These are phyloP conservation scores for Hymenoscyphus repandus DNA, from an alignment of 2,329 filamentous ascomycete species.

Conservation along the genomic window DNA sequence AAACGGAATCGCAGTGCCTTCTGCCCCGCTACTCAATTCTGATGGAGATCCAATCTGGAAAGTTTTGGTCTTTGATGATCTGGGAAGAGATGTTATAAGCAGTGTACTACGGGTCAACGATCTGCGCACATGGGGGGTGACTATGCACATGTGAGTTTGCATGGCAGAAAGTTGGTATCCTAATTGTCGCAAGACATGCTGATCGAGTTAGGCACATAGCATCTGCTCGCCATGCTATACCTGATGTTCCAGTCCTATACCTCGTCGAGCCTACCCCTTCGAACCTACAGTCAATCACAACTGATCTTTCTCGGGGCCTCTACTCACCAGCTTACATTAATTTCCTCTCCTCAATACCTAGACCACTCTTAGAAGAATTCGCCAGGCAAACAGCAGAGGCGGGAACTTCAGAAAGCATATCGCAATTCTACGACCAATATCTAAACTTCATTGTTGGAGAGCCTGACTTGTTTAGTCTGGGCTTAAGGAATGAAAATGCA, in stretches of 20 bases:
- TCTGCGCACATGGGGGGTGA: constrained; percentile 88
- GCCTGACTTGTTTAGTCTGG: constrained; percentile 89
- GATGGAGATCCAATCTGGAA: constrained; percentile 97
- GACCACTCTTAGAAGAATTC: constrained; percentile 90
- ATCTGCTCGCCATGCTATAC: constrained; percentile 79
- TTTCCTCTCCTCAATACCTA: constrained; percentile 88
- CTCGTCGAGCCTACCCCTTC: constrained; percentile 81
- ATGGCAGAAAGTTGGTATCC: neutral
- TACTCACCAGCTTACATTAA: constrained; percentile 96
- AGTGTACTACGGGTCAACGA: constrained; percentile 93
- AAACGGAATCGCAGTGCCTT: constrained; percentile 60
- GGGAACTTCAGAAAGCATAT: constrained; percentile 81
- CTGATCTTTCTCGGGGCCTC: constrained; percentile 77
- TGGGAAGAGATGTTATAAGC: constrained; percentile 91
- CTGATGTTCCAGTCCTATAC: constrained; percentile 94
- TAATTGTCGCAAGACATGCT: constrained; percentile 13
- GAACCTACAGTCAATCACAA: constrained; percentile 79
- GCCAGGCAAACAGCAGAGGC: constrained; percentile 79
- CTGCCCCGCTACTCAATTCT: constrained; percentile 75
- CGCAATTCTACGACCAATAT: constrained; percentile 94
- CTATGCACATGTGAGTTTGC: constrained; percentile 75
- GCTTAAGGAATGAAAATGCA: constrained; percentile 82
- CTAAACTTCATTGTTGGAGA: constrained; percentile 96
- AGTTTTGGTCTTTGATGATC: constrained; percentile 88
- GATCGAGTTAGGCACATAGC: constrained; percentile 64